Conservation (phyloP, 2,329 filamentous ascomycete genomes). For the Pseudodiploospora longispora region DNA sequence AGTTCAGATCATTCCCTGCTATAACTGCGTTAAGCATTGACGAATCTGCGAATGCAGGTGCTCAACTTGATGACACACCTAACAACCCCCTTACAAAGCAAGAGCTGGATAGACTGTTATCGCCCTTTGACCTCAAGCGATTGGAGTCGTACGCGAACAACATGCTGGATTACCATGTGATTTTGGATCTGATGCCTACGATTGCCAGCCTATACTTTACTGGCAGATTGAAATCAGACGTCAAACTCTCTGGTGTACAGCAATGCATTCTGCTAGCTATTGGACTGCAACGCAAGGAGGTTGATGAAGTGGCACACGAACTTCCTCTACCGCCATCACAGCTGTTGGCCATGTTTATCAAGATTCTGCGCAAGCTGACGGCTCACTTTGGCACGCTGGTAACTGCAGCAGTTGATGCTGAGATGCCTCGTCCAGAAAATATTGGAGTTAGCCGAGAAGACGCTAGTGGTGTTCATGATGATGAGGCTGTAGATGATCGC, state of each 20-base stretch:
- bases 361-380: constrained; percentile 83
- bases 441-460: constrained; percentile 52
- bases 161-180: constrained; percentile 95
- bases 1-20: constrained; percentile 77
- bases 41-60: constrained; percentile 70
- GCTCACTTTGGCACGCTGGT: constrained; percentile 69
- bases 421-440: constrained; percentile 50
- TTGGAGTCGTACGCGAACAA: constrained; percentile 94
- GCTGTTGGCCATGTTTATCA: constrained; percentile 93
- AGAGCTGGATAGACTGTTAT: constrained; percentile 70
- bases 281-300: constrained; percentile 81
- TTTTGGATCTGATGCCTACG: constrained; percentile 81
- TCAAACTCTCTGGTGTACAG: constrained; percentile 76
- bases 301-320: constrained; percentile 75
- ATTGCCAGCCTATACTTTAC: constrained; percentile 82
- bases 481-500: constrained; percentile 55
- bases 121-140: constrained; percentile 90
- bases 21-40: constrained; percentile 78
- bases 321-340: constrained; percentile 66
- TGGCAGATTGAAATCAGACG: constrained; percentile 56
- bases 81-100: constrained; percentile 56
- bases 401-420: constrained; percentile 61
- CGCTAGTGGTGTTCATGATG: constrained; percentile 58
- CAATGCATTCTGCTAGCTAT: constrained; percentile 81
- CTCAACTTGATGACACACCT: constrained; percentile 51